A percentile compares a stretch with the other conserved stretches of the same genome.
Evolutionary conservation across 345 rosid species (phyloP).

Genomic region (Rhodamnia argentea): DNA sequence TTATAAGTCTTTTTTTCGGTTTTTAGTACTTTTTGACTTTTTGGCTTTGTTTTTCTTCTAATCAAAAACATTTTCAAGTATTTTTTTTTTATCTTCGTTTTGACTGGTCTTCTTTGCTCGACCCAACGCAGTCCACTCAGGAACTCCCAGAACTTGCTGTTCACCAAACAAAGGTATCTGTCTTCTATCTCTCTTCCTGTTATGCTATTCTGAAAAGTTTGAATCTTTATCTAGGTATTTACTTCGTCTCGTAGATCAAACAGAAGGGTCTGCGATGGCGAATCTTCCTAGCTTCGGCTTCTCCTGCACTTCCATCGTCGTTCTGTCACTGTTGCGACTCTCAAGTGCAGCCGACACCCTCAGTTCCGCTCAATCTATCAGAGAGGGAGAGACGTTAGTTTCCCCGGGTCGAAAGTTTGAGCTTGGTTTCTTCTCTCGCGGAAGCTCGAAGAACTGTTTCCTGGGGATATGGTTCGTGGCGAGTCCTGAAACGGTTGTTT

Average conservation of each 20-base stretch:
- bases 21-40: too few relatives aligned
- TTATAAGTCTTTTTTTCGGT: background rate
- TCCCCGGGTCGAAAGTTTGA: background rate
- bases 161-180: too few relatives aligned
- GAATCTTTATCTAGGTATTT: background rate
- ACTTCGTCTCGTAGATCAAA: background rate
- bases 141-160: too few relatives aligned
- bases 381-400: background rate
- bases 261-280: background rate
- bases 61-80: too few relatives aligned
- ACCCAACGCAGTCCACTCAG: too few relatives aligned
- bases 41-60: background rate
- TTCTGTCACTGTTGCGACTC: background rate
- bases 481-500: constrained; percentile 2
- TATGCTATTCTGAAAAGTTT: too few relatives aligned
- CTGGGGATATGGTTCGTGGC: constrained; percentile 25
- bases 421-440: constrained; percentile 5
- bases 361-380: background rate
- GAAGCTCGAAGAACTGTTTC: constrained; percentile 5
- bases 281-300: background rate
- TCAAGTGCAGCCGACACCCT: background rate
- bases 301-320: background rate
- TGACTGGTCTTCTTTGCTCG: background rate
- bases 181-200: too few relatives aligned
- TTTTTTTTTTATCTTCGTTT: too few relatives aligned